Evolutionary conservation across 2,329 filamentous ascomycete genomes (phyloP), one percentile per base, ranked within the genome.

Genomic region (Pyrenochaeta sp.): DNA sequence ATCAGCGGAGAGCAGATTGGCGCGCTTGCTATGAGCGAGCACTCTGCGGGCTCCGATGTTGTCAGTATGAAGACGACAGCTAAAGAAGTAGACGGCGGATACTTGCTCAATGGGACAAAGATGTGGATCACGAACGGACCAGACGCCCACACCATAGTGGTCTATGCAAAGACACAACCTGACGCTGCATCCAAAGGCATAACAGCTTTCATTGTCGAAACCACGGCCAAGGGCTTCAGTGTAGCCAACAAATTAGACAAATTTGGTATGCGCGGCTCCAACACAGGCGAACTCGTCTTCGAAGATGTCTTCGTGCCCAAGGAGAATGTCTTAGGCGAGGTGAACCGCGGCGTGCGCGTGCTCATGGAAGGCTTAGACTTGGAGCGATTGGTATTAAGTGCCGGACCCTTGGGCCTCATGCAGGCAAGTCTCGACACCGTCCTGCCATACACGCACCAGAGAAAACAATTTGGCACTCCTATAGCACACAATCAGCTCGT

Each of bases 101-200:
- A 91, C 77, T 62, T 93, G 22, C 82, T 99, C 54, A 92, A 93
- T 72, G 94, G 93, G 32, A 91, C 90, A 59, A 97, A 99, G 84
- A 97, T 98, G 94, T 99, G 94, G 94, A 99, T 99, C 76, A 99
- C 94, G 61, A 99, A 99, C 79, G 88, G 94, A 4, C 94, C 94
- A 0, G 93, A 98, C 75, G 95, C 95, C n/a, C 87, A 97, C 77
- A 84, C 90, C 42, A 89, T 98, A 54, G 88, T 99, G 53, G 93
- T 99, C n/a, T 99, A 99, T 77, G 94, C 94, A 52, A 98, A 98
- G 83, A 97, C 94, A 0, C 85, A 89, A 56, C 93, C 93, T 0
- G 85, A 89, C 12, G 88, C 86, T 59, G 92, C 83, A 1, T 92
- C 90, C 64, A 96, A 94, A 80, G 95, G 95, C 55, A 97, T 99